phyloP scores from a whole-genome alignment of 257 asterid species.

The Solanum tarapatanum region DNA sequence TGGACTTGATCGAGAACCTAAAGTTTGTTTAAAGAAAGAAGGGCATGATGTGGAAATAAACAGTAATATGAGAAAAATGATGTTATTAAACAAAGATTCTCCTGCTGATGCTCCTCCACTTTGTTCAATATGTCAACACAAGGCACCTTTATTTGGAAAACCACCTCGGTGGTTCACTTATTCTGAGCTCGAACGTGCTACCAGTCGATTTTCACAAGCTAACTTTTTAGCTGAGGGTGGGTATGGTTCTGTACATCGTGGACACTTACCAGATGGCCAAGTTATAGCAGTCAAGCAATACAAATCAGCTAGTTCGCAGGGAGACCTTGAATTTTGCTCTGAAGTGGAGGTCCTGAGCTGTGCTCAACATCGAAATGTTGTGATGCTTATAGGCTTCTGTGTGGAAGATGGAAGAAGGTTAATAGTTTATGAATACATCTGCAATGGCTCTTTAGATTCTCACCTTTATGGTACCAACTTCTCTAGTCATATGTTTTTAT shows the following conservation, averaged over 20 bases:
- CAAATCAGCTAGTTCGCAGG: conserved; percentile 66
- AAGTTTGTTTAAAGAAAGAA: conserved; percentile 3
- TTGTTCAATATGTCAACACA: conserved; percentile 68
- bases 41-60: conserved; percentile 5
- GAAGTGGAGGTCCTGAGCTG: conserved; percentile 87
- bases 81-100: conserved; percentile 28
- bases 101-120: conserved; percentile 75
- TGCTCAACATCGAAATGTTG: conserved; percentile 94
- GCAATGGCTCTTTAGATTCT: conserved; percentile 81
- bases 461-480: conserved; percentile 64
- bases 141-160: conserved; percentile 59
- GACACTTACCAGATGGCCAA: conserved; percentile 57
- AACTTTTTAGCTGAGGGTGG: conserved; percentile 93
- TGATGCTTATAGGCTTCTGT: conserved; percentile 81
- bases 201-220: conserved; percentile 50
- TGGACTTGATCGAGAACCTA: conserved; percentile 7
- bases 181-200: conserved; percentile 63
- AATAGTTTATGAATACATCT: conserved; percentile 76
- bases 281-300: conserved; percentile 80
- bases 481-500: neutral
- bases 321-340: conserved; percentile 84
- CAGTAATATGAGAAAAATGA: conserved; percentile 46
- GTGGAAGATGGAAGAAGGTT: conserved; percentile 60
- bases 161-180: conserved; percentile 69
- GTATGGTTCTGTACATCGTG: conserved; percentile 83